Evolutionary conservation across 768 basidiomycete species (phyloP).

Genomic region (Cystofilobasidium bisporidii): DNA sequence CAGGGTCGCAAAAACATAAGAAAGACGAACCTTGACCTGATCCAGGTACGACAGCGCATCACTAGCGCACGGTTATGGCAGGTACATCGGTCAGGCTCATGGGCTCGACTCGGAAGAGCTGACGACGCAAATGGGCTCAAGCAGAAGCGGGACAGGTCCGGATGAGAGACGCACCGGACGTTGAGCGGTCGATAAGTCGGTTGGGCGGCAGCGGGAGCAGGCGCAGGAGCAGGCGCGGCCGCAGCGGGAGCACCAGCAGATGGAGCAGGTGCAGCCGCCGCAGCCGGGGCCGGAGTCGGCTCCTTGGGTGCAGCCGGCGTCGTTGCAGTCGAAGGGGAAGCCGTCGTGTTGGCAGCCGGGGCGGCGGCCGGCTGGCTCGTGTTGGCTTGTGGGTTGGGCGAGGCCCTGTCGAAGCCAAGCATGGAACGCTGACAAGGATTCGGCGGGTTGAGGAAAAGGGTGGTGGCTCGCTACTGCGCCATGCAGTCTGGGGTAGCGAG

Average conservation of each 20-base stretch:
- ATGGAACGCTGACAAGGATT: no score
- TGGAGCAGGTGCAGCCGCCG: not conserved
- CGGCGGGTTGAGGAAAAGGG: no score
- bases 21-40: slow-evolving; percentile 59
- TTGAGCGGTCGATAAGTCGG: slow-evolving; percentile 24
- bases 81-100: not conserved
- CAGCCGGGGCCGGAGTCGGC: not conserved
- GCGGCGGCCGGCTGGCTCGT: not conserved
- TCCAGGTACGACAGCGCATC: slow-evolving; percentile 90
- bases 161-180: slow-evolving; percentile 16
- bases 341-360: not conserved
- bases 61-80: slow-evolving; percentile 38
- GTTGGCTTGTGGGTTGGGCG: no score
- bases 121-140: not conserved
- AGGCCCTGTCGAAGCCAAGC: no score
- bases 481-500: no score
- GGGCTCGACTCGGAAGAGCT: not conserved
- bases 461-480: no score
- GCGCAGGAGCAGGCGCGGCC: not conserved
- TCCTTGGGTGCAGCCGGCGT: no score
- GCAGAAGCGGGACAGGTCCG: no score
- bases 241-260: slow-evolving; percentile 4
- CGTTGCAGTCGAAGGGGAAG: no score
- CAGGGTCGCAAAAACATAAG: not conserved
- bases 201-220: not conserved